A percentile compares a stretch with the other conserved stretches of the same genome.
These are phyloP conservation scores for Phytophthora melonis DNA, from an alignment of 352 stramenopile genomes.

Conservation along the genomic window DNA sequence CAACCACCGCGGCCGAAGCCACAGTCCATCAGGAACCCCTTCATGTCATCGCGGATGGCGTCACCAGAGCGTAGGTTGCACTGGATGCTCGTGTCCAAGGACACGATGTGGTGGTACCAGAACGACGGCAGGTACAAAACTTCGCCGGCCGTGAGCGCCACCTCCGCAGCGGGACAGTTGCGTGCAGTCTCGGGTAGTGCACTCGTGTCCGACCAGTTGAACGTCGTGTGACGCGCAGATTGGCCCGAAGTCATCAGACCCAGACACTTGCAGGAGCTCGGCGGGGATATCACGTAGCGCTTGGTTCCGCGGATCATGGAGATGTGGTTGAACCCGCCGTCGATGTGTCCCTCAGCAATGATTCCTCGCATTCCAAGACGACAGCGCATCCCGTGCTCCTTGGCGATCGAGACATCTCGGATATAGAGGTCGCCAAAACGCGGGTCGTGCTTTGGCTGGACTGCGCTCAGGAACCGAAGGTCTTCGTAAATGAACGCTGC, in stretches of 20 bases:
- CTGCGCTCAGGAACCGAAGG: constrained; percentile 92
- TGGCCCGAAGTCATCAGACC: constrained; percentile 79
- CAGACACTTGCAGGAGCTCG: constrained; percentile 87
- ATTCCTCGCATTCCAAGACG: constrained; percentile 94
- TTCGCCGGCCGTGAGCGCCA: constrained; percentile 93
- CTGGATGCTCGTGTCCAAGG: constrained; percentile 94
- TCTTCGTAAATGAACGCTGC: constrained; percentile 86
- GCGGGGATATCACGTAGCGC: constrained; percentile 93
- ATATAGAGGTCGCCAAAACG: constrained; percentile 69
- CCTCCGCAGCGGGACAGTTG: constrained; percentile 86
- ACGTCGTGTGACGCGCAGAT: constrained; percentile 89
- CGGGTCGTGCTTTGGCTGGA: constrained; percentile 65
- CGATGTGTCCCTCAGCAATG: constrained; percentile 95
- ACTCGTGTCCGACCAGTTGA: constrained; percentile 91
- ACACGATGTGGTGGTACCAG: constrained; percentile 98
- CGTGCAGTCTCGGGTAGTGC: constrained; percentile 37
- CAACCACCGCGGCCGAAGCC: constrained; percentile 29
- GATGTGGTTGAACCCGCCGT: constrained; percentile 95
- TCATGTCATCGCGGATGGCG: constrained; percentile 44
- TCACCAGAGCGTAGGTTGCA: constrained; percentile 92
- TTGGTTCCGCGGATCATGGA: constrained; percentile 90
- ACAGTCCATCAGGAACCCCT: constrained; percentile 50
- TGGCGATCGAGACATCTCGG: constrained; percentile 44
- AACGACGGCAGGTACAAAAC: constrained; percentile 95
- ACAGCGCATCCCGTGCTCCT: constrained; percentile 65